Percentiles rank a stretch among this genome's conserved stretches.
These are phyloP conservation scores for Rossbeevera mucosa DNA, from an alignment of 768 basidiomycete genomes.

Conservation along the genomic window DNA sequence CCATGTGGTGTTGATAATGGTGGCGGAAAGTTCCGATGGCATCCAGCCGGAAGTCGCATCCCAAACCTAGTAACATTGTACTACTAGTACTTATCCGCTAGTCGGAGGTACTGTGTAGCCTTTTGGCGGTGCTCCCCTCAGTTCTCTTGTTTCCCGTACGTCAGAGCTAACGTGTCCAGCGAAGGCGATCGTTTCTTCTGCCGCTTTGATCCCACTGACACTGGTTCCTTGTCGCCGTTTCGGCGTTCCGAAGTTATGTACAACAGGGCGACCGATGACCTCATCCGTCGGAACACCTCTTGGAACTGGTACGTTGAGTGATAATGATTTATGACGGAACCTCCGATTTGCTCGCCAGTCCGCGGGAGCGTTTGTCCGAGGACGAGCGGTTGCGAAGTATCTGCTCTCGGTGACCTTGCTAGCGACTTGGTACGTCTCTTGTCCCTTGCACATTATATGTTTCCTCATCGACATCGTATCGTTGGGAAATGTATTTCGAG, in stretches of 20 bases:
- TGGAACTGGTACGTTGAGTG: neutral
- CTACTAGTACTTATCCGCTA: too few relatives aligned
- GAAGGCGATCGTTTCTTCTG: neutral
- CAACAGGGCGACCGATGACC: neutral
- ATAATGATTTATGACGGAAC: slow-evolving; percentile 1
- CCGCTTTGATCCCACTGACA: neutral
- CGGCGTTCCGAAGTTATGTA: neutral
- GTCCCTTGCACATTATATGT: neutral
- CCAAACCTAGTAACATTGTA: neutral
- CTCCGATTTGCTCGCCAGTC: slow-evolving; percentile 6
- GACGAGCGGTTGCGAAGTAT: neutral
- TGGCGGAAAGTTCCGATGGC: neutral
- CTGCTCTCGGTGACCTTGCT: neutral
- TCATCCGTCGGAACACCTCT: neutral
- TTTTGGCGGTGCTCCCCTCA: neutral
- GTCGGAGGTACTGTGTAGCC: too few relatives aligned
- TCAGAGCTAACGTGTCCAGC: neutral
- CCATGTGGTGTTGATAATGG: neutral
- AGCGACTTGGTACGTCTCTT: neutral
- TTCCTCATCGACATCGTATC: neutral
- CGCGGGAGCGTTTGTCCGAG: slow-evolving; percentile 2
- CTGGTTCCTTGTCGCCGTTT: neutral
- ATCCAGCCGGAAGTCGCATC: neutral
- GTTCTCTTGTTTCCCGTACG: neutral
- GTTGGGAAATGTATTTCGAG: too few relatives aligned